These are phyloP conservation scores for Volvox reticuliferus DNA, from an alignment of 139 green algal species.

Conservation along the genomic window DNA sequence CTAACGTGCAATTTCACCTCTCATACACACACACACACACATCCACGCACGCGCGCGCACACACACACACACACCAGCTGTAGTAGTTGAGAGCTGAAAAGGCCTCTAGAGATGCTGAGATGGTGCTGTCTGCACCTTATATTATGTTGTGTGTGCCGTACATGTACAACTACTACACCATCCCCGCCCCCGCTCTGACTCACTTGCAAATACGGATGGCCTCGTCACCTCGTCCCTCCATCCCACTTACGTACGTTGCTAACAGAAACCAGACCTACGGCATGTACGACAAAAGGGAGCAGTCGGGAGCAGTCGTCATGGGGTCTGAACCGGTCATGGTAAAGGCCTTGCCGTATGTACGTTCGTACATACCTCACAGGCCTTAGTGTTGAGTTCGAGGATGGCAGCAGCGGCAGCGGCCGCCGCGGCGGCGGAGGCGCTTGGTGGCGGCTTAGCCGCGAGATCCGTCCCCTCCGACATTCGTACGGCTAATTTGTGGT, in stretches of 20 bases:
- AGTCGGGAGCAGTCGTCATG: too few species aligned
- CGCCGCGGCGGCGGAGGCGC: background rate
- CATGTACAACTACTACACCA: too few species aligned
- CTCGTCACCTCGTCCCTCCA: background rate
- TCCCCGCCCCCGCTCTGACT: background rate
- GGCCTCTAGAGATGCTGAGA: too few species aligned
- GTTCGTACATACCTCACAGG: background rate
- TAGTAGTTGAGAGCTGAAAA: too few species aligned
- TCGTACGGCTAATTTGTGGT: background rate
- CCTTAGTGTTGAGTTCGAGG: background rate
- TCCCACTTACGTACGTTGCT: background rate
- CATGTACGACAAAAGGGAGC: too few species aligned
- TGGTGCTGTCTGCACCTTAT: too few species aligned
- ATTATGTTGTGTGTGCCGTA: too few species aligned
- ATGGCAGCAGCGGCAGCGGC: background rate
- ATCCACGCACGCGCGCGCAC: too few species aligned
- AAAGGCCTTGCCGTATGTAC: too few species aligned
- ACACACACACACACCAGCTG: too few species aligned
- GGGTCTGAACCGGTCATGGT: too few species aligned
- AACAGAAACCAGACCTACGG: background rate
- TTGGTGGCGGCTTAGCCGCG: background rate
- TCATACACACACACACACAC: too few species aligned
- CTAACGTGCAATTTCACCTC: background rate
- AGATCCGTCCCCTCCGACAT: slow-evolving; percentile 4
- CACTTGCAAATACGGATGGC: background rate